These are phyloP conservation scores for Lolium perenne DNA, from an alignment of 176 grass and related monocot genomes.

Conservation along the genomic window DNA sequence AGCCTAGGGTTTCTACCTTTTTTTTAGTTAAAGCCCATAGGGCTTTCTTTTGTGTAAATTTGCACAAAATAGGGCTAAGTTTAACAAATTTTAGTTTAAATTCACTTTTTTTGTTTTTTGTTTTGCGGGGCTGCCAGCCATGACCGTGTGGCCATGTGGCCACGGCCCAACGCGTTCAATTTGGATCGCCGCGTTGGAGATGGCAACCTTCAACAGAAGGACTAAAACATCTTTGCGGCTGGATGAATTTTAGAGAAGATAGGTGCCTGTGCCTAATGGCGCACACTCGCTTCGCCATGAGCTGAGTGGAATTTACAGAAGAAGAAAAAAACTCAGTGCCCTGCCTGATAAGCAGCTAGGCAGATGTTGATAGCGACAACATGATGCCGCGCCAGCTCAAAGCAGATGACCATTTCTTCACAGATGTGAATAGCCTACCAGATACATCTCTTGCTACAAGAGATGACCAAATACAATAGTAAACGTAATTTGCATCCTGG, in stretches of 20 bases:
- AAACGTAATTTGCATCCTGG: background rate
- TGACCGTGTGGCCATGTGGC: too few relatives aligned
- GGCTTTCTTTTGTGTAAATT: too few relatives aligned
- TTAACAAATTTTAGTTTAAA: too few relatives aligned
- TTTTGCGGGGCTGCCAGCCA: too few relatives aligned
- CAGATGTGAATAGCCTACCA: background rate
- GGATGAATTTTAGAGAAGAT: slow-evolving; percentile 23
- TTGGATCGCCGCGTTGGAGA: too few relatives aligned
- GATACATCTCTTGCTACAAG: background rate
- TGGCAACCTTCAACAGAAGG: slow-evolving; percentile 18
- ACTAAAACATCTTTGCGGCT: slow-evolving; percentile 28
- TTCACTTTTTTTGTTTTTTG: too few relatives aligned
- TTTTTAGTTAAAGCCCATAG: too few relatives aligned
- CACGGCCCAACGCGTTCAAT: too few relatives aligned
- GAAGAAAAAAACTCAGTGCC: background rate
- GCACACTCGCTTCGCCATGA: slow-evolving; percentile 1
- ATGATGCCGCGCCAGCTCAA: slow-evolving; percentile 9
- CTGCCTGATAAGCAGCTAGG: slow-evolving; percentile 4
- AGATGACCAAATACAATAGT: background rate
- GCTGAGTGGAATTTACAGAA: slow-evolving; percentile 17
- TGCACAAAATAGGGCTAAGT: too few relatives aligned
- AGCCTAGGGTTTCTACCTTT: too few relatives aligned
- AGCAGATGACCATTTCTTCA: background rate
- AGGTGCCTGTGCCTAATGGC: slow-evolving; percentile 2
- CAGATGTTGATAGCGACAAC: background rate